Evolutionary conservation across 2,329 filamentous ascomycete genomes (phyloP).

Genomic region (Neofusicoccum ribis): DNA sequence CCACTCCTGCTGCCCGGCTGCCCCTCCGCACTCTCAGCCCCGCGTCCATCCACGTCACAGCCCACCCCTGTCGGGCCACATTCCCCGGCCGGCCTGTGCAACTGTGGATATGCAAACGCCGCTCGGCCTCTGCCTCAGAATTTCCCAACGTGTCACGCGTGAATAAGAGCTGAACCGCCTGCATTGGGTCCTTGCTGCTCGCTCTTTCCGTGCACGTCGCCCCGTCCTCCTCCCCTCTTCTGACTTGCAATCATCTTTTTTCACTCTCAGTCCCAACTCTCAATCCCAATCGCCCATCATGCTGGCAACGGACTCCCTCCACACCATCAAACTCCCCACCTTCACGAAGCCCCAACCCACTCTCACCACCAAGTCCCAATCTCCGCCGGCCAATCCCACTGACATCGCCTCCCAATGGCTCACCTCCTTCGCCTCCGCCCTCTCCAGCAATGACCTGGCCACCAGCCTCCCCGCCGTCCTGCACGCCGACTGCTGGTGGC

Average conservation of each 20-base stretch:
- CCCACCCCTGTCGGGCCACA: not conserved
- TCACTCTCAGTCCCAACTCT: too few species aligned
- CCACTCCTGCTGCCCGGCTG: not conserved
- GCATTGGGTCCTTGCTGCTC: not conserved
- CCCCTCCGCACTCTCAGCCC: slow-evolving; percentile 14
- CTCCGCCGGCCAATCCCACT: slow-evolving; percentile 22
- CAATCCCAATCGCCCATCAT: slow-evolving; percentile 10
- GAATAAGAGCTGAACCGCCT: slow-evolving; percentile 13
- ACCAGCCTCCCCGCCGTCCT: slow-evolving; percentile 38
- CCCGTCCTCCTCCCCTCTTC: not conserved
- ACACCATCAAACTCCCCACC: slow-evolving; percentile 30
- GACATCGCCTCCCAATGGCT: slow-evolving; percentile 33
- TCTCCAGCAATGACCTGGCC: slow-evolving; percentile 24
- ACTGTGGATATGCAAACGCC: not conserved
- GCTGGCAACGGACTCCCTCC: slow-evolving; percentile 27
- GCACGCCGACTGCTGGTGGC: slow-evolving; percentile 54
- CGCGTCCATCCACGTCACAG: slow-evolving; percentile 2
- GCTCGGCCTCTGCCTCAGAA: not conserved
- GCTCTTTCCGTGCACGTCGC: not conserved
- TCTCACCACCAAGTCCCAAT: slow-evolving; percentile 23
- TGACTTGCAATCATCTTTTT: not conserved
- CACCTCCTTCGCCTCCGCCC: slow-evolving; percentile 26
- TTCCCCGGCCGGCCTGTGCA: too few species aligned
- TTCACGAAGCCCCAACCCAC: slow-evolving; percentile 26
- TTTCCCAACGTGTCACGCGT: not conserved